Base-by-base conservation (phyloP, 257 asterid genomes). In the Rubia yunnanensis region DNA sequence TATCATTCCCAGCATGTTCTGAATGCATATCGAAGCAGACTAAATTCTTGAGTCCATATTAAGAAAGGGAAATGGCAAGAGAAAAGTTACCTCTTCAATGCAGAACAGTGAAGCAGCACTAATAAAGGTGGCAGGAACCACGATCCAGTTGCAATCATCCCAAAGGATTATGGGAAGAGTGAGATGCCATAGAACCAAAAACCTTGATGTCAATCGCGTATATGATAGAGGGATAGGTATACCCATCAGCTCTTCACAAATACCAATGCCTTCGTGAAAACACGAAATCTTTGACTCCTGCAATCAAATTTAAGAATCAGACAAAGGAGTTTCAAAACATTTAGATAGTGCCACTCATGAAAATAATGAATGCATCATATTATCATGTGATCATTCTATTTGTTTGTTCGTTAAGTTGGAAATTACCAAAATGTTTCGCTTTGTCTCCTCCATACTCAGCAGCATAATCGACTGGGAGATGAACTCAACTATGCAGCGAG, bases 121-220 rank as follows among this genome's bases (percentile, higher is more conserved):
- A 66, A 92, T 78, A 62, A 92, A 87, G 46, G 99, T 92, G 28
- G 99, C 99, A 35, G 99, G 99, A 30, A 92, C 96, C 52, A 87
- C 99, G 55, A 89, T 89, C 99, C 99, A 92, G 70, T 87, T 86
- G 68, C 99, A 92, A 32, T 89, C 99, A 50, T 92, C 97, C 99
- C 99, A 92, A 26, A 92, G 95, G 65, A 92, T 87, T 68, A 92
- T 64, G 1, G 99, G 99, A 66, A 92, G 99, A 46, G 97, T 87
- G 1, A 89, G 84, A 82, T 92, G 99, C 99, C 99, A 92, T n/a
- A 92, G 94, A 79, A 92, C 95, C 67, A 92, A 77, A 61, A 92
- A 87, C 74, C 99, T 86, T 32, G 99, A 92, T 11, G 99, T 92
- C 80, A 92, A 72, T 32, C 95, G 79, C n/a, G 99, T 92, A 81